Evolutionary conservation across 495 filamentous ascomycete genomes (phyloP).

Genomic region (Penicillium macrosclerotiorum): DNA sequence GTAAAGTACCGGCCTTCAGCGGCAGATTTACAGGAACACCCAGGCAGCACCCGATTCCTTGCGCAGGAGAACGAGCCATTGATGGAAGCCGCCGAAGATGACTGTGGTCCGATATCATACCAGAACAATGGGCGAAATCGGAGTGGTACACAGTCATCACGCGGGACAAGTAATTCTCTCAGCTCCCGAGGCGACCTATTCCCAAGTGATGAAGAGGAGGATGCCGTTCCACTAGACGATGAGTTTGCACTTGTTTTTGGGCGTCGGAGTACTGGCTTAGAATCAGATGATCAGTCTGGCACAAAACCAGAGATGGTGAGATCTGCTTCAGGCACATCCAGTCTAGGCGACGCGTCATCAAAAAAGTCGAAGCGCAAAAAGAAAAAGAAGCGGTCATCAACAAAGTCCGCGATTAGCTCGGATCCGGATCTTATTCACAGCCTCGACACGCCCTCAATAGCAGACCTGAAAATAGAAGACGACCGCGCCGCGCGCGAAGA

Average conservation of each 20-base stretch:
- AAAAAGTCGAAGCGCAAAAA: slow-evolving; percentile 39
- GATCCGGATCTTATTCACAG: slow-evolving; percentile 25
- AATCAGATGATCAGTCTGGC: slow-evolving; percentile 68
- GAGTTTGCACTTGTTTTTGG: slow-evolving; percentile 83
- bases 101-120: slow-evolving; percentile 19
- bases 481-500: slow-evolving; percentile 65
- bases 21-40: slow-evolving; percentile 88
- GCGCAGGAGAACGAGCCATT: slow-evolving; percentile 67
- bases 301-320: slow-evolving; percentile 65
- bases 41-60: slow-evolving; percentile 51
- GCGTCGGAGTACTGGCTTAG: slow-evolving; percentile 57
- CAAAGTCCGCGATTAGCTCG: slow-evolving; percentile 23
- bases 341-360: slow-evolving; percentile 54
- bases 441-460: slow-evolving; percentile 53
- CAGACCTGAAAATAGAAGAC: slow-evolving; percentile 76
- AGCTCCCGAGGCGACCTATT: slow-evolving; percentile 94
- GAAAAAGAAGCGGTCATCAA: slow-evolving; percentile 27
- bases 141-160: slow-evolving; percentile 79
- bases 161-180: slow-evolving; percentile 80
- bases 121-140: slow-evolving; percentile 57
- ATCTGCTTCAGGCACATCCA: slow-evolving; percentile 51
- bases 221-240: slow-evolving; percentile 90
- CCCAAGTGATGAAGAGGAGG: slow-evolving; percentile 88
- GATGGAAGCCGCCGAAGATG: slow-evolving; percentile 61
- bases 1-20: slow-evolving; percentile 87